Percentiles rank a stretch among this genome's conserved stretches.
phyloP scores from a whole-genome alignment of 495 filamentous ascomycete species.

The Penicillium cataractarum region DNA sequence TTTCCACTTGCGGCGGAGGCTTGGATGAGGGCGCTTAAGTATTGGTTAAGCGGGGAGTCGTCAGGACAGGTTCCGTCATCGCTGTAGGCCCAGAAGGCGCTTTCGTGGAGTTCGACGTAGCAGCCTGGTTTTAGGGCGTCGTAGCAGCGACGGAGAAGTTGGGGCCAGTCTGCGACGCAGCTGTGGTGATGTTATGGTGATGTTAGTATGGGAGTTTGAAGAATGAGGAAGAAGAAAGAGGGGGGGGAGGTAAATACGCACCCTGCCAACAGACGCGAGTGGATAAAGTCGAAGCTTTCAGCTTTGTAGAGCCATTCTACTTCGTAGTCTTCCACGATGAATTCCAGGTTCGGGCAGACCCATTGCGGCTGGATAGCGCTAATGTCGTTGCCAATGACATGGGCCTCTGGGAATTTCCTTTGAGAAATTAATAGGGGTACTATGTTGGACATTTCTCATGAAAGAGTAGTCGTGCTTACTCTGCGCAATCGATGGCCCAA shows the following conservation, averaged over 20 bases:
- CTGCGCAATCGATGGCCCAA: slow-evolving; percentile 62
- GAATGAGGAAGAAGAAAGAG: slow-evolving; percentile 14
- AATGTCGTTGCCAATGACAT: slow-evolving; percentile 48
- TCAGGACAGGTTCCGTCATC: slow-evolving; percentile 51
- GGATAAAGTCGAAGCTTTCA: slow-evolving; percentile 34
- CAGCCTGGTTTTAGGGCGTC: slow-evolving; percentile 61
- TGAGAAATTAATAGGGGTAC: neutral
- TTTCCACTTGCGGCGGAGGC: slow-evolving; percentile 38
- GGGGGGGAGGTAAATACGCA: too few species aligned
- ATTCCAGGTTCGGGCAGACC: slow-evolving; percentile 36
- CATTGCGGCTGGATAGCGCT: slow-evolving; percentile 55
- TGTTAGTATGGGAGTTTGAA: slow-evolving; percentile 20
- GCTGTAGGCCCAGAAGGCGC: slow-evolving; percentile 50
- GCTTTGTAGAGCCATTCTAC: slow-evolving; percentile 28
- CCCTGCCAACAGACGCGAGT: slow-evolving; percentile 24
- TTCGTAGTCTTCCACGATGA: slow-evolving; percentile 41
- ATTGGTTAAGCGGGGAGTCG: slow-evolving; percentile 52
- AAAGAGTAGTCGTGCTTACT: slow-evolving; percentile 50
- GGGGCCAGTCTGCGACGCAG: slow-evolving; percentile 22
- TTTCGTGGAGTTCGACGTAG: slow-evolving; percentile 66
- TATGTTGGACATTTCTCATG: neutral
- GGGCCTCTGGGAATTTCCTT: slow-evolving; percentile 28
- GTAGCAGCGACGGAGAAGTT: slow-evolving; percentile 33
- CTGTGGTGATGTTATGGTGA: neutral
- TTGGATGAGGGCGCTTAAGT: slow-evolving; percentile 40